Conservation (phyloP, 345 rosid species). For the Eucalyptus pauciflora region DNA sequence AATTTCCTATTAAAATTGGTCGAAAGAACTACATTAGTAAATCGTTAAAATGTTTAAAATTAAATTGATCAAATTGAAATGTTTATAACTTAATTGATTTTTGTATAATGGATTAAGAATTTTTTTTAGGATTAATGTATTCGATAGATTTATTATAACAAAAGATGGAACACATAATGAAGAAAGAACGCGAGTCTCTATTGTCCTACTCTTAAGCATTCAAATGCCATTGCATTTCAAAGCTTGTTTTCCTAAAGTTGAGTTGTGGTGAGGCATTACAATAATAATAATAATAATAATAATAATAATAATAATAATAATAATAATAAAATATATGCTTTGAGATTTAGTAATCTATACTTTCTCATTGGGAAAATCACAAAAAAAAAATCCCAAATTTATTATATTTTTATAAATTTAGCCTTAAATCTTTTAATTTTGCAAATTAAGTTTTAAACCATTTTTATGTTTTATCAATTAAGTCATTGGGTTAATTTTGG, state of each 20-base stretch:
- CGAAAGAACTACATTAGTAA: rapidly evolving
- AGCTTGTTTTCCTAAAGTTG: not conserved
- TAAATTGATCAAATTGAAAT: not conserved
- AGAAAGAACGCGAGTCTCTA: not conserved
- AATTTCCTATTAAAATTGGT: not conserved
- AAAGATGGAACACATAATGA: not conserved
- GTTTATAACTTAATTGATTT: not conserved
- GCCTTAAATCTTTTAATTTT: too few relatives aligned
- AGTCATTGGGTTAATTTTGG: too few relatives aligned
- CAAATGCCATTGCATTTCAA: not conserved
- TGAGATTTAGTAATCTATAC: not conserved
- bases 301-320: too few relatives aligned
- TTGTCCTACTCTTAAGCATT: not conserved
- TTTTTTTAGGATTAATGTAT: not conserved
- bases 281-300: too few relatives aligned
- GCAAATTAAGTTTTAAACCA: rapidly evolving
- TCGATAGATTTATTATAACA: not conserved
- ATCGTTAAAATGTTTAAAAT: not conserved
- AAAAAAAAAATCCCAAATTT: too few relatives aligned
- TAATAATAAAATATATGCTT: not conserved
- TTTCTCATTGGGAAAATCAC: not conserved
- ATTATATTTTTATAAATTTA: too few relatives aligned
- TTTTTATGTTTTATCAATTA: too few relatives aligned
- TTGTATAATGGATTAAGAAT: too few relatives aligned
- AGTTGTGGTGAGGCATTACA: not conserved